Conservation (phyloP, 176 grass and related monocot species). For the Otatea glauca region DNA sequence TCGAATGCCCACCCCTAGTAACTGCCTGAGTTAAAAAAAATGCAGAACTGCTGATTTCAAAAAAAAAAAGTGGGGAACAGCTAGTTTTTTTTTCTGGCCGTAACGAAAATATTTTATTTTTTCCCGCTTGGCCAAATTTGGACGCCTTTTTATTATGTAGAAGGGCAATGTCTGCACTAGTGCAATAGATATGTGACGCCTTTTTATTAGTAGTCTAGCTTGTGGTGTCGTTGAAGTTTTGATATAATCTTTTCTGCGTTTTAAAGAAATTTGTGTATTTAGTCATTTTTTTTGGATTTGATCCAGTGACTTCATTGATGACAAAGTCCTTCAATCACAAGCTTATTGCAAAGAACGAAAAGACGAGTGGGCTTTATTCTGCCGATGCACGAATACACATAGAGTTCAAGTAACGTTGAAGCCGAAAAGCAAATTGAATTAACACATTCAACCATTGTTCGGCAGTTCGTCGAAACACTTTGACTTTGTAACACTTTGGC, state of each 20-base stretch:
- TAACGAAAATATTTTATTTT: too few species aligned
- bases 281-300: neutral
- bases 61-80: neutral
- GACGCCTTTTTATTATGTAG: too few species aligned
- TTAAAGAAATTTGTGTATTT: neutral
- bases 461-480: neutral
- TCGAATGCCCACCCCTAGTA: too few species aligned
- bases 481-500: too few species aligned
- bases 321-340: neutral
- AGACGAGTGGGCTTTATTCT: neutral
- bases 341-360: too few species aligned
- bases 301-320: neutral
- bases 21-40: too few species aligned
- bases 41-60: too few species aligned
- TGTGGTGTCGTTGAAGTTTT: too few species aligned
- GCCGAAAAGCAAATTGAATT: neutral
- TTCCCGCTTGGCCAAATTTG: too few species aligned
- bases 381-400: neutral
- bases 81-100: neutral
- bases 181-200: too few species aligned
- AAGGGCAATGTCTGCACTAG: too few species aligned
- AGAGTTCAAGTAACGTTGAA: neutral
- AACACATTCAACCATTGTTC: neutral
- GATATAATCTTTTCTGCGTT: fast-evolving
- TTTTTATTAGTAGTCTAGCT: too few species aligned